These are phyloP conservation scores for Massospora cicadina DNA, from an alignment of 371 early-diverging fungal genomes.

Conservation along the genomic window DNA sequence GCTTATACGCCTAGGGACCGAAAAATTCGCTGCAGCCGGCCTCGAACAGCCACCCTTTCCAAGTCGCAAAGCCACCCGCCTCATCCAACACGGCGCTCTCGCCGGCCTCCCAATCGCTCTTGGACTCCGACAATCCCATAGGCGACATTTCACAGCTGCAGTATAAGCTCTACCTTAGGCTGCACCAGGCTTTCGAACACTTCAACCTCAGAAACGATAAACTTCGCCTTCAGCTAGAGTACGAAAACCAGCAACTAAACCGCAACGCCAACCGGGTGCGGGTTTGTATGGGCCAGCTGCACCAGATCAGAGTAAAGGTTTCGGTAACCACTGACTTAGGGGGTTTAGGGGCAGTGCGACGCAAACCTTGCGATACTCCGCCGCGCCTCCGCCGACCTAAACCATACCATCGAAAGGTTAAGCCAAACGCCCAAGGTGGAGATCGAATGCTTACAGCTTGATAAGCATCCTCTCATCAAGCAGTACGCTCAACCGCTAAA, in stretches of 20 bases:
- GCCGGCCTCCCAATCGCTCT: not conserved
- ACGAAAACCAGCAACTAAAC: conserved; percentile 1
- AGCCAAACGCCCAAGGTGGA: not conserved
- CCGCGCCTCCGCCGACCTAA: not conserved
- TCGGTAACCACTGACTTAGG: not conserved
- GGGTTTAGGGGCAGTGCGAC: not conserved
- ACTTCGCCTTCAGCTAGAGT: not conserved
- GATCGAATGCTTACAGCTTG: not conserved
- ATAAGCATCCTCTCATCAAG: not conserved
- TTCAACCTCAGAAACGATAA: not conserved
- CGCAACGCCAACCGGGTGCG: not conserved
- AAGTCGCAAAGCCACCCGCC: not conserved
- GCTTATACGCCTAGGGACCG: not conserved
- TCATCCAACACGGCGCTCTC: not conserved
- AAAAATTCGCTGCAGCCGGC: not conserved
- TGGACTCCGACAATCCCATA: conserved; percentile 4
- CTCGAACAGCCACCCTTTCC: not conserved
- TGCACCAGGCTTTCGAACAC: not conserved
- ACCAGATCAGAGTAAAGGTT: not conserved
- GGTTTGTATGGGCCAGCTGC: not conserved
- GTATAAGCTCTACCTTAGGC: not conserved
- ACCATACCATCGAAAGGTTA: not conserved
- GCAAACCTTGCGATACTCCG: not conserved
- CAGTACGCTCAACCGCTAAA: not conserved
- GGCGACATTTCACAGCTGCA: conserved; percentile 1